Conservation (phyloP, 495 filamentous ascomycete species). For the Neurospora cerealis region DNA sequence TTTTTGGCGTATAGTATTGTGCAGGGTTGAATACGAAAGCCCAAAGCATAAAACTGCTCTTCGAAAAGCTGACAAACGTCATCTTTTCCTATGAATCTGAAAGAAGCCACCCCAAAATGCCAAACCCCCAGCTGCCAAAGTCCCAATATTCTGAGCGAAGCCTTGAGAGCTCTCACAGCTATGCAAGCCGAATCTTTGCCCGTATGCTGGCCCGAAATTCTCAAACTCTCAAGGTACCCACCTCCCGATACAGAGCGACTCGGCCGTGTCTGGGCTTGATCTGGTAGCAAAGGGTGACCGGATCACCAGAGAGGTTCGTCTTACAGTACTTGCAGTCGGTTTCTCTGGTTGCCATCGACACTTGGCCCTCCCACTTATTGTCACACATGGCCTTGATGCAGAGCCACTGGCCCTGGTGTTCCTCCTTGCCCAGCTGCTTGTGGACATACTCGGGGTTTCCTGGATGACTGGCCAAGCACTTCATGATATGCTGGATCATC, state of each 20-base stretch:
- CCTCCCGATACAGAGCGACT: not conserved
- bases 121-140: not conserved
- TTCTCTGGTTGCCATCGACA: not conserved
- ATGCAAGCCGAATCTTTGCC: not conserved
- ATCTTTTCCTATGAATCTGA: not conserved
- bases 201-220: not conserved
- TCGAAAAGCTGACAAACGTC: not conserved
- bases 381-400: conserved; percentile 6
- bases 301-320: not conserved
- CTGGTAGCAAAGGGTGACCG: conserved; percentile 4
- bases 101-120: not conserved
- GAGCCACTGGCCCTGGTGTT: conserved; percentile 1
- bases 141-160: not conserved
- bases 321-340: conserved; percentile 1
- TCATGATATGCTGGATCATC: conserved; percentile 5
- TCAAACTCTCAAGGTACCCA: conserved; percentile 1
- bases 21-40: not conserved
- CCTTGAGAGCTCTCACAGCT: not conserved
- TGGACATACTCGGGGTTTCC: conserved; percentile 1
- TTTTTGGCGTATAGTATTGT: not conserved
- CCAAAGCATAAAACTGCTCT: not conserved
- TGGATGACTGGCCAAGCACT: not conserved
- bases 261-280: not conserved
- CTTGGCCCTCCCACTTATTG: not conserved
- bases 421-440: not conserved